These are phyloP conservation scores for Crataegus laevigata DNA, from an alignment of 306 rosid genomes.

Conservation along the genomic window DNA sequence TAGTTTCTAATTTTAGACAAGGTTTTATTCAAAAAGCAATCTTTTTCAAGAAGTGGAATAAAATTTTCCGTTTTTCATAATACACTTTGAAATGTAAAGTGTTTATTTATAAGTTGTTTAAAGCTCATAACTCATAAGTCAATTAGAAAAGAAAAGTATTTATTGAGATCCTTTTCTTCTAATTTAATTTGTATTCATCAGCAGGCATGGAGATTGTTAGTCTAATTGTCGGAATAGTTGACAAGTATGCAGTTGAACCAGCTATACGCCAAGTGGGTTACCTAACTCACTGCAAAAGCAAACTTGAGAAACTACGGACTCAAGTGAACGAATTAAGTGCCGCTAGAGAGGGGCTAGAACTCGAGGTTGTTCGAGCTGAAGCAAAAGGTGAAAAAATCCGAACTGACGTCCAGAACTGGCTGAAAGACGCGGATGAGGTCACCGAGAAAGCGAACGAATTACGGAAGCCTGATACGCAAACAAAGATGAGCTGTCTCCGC, in stretches of 20 bases:
- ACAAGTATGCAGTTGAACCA: not conserved
- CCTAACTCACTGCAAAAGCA: not conserved
- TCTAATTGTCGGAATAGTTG: not conserved
- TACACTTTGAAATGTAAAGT: too few relatives aligned
- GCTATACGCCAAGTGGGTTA: conserved; percentile 12
- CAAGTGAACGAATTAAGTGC: not conserved
- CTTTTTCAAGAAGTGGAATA: too few relatives aligned
- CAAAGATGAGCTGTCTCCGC: not conserved
- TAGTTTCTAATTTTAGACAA: too few relatives aligned
- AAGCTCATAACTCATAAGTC: too few relatives aligned
- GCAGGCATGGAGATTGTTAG: not conserved
- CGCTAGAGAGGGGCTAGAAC: not conserved
- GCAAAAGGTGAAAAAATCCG: conserved; percentile 4
- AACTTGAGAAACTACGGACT: not conserved
- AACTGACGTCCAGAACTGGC: not conserved
- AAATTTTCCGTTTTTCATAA: too few relatives aligned
- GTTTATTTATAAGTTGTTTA: too few relatives aligned
- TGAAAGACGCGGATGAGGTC: fast-evolving
- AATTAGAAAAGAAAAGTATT: too few relatives aligned
- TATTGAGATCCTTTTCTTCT: too few relatives aligned
- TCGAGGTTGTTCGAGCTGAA: not conserved
- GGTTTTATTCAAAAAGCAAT: too few relatives aligned
- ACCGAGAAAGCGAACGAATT: not conserved
- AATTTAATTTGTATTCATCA: not conserved
- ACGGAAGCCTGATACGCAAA: not conserved